Evolutionary conservation across 805 yeast genomes (phyloP).

Genomic region (Candida suzukii): DNA sequence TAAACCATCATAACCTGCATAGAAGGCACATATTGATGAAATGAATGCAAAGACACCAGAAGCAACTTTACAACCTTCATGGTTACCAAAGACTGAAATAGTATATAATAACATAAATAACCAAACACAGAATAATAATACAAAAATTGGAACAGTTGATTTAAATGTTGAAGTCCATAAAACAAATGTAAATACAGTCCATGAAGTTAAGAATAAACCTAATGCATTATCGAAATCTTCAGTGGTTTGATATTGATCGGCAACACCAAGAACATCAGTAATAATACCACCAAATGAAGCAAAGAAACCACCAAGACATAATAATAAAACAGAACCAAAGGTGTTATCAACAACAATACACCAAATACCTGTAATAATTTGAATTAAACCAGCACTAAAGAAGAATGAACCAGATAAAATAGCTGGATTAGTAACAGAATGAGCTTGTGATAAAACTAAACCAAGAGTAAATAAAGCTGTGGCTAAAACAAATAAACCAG

Average conservation of each 20-base stretch:
- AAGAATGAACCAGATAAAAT: constrained; percentile 36
- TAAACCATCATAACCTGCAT: constrained; percentile 34
- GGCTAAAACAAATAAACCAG: constrained; percentile 40
- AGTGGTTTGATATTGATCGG: constrained; percentile 29
- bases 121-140: constrained; percentile 31
- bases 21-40: constrained; percentile 33
- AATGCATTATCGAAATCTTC: constrained; percentile 32
- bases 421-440: constrained; percentile 34
- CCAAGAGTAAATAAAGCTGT: constrained; percentile 42
- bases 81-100: constrained; percentile 31
- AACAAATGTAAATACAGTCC: constrained; percentile 41
- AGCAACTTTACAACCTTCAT: constrained; percentile 24
- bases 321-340: constrained; percentile 40
- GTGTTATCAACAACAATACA: constrained; percentile 39
- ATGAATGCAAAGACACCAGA: constrained; percentile 37
- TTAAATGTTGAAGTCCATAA: constrained; percentile 36
- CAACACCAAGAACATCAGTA: constrained; percentile 35
- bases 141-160: constrained; percentile 33
- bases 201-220: constrained; percentile 38
- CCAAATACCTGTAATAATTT: constrained; percentile 44
- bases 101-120: constrained; percentile 35
- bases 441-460: constrained; percentile 35
- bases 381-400: constrained; percentile 42
- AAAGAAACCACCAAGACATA: constrained; percentile 44
- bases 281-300: constrained; percentile 35